Conservation (phyloP, 768 basidiomycete species). For the Collybiopsis confluens region DNA sequence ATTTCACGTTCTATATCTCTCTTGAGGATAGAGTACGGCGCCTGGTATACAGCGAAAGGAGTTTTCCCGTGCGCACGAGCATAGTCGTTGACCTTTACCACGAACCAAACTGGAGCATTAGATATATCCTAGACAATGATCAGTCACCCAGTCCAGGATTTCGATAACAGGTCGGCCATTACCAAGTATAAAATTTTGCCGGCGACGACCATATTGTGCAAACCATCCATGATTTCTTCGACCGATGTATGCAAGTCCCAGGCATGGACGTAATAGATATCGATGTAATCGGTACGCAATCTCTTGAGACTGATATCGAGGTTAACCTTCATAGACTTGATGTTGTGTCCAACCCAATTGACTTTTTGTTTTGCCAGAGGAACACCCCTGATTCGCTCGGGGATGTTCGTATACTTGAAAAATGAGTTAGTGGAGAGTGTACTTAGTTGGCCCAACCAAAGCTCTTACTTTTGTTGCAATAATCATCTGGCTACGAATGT, state of each 20-base stretch:
- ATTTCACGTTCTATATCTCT: slow-evolving; percentile 45
- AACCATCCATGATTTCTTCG: slow-evolving; percentile 40
- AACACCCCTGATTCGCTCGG: slow-evolving; percentile 23
- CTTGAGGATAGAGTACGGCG: slow-evolving; percentile 28
- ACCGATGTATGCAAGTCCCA: slow-evolving; percentile 45
- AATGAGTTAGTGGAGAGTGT: neutral
- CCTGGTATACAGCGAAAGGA: slow-evolving; percentile 46
- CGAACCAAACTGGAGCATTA: slow-evolving; percentile 36
- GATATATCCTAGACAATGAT: slow-evolving; percentile 30
- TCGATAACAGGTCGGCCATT: neutral
- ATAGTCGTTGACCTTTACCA: slow-evolving; percentile 36
- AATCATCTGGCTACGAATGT: slow-evolving; percentile 44
- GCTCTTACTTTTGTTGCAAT: slow-evolving; percentile 38
- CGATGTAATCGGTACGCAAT: slow-evolving; percentile 38
- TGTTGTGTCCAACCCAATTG: slow-evolving; percentile 43
- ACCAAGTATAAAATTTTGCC: slow-evolving; percentile 41
- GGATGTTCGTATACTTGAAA: slow-evolving; percentile 4
- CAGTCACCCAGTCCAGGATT: no score
- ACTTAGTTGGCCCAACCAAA: neutral
- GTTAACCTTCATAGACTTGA: slow-evolving; percentile 31
- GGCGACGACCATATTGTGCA: slow-evolving; percentile 38
- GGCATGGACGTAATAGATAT: slow-evolving; percentile 41
- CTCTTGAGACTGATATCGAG: slow-evolving; percentile 35
- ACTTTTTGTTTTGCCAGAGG: slow-evolving; percentile 26
- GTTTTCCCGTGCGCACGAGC: slow-evolving; percentile 36